phyloP scores from a whole-genome alignment of 768 basidiomycete genomes.

The Boletus huronensis region DNA sequence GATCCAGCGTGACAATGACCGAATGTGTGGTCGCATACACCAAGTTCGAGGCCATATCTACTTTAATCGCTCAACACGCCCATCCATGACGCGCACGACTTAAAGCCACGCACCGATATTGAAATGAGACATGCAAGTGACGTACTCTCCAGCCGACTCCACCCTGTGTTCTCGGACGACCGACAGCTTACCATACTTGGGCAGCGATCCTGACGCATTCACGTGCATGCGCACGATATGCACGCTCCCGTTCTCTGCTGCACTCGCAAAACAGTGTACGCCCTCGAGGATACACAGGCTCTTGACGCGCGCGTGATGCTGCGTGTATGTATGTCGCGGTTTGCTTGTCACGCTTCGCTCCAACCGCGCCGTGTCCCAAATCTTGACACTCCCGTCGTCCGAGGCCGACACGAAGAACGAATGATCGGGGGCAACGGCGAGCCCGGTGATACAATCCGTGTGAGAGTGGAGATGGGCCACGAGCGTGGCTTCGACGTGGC shows the following conservation, averaged over 20 bases:
- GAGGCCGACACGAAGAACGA: constrained; percentile 92
- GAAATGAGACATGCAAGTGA: constrained; percentile 80
- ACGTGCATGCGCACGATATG: constrained; percentile 83
- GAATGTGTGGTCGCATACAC: constrained; percentile 85
- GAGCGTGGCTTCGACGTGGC: constrained; percentile 72
- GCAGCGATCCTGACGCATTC: constrained; percentile 60
- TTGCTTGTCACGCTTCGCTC: constrained; percentile 93
- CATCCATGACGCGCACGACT: not conserved
- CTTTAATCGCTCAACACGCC: constrained; percentile 2
- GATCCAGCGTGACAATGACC: constrained; percentile 68
- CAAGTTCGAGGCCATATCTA: constrained; percentile 76
- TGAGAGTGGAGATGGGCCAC: constrained; percentile 86
- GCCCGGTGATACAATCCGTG: constrained; percentile 68
- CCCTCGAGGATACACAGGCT: constrained; percentile 80
- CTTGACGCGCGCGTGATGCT: constrained; percentile 66
- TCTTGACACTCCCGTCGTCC: constrained; percentile 89
- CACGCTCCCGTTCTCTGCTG: constrained; percentile 79
- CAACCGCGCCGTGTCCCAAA: constrained; percentile 90
- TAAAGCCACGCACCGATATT: constrained; percentile 53
- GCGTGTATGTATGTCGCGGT: constrained; percentile 66
- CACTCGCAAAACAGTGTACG: constrained; percentile 85
- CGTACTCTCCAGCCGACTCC: constrained; percentile 71
- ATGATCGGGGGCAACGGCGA: constrained; percentile 91
- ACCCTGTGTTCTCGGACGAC: constrained; percentile 78
- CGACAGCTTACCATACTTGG: constrained; percentile 80